Base-by-base conservation (phyloP, 2,329 filamentous ascomycete species). In the Beauveria caledonica region DNA sequence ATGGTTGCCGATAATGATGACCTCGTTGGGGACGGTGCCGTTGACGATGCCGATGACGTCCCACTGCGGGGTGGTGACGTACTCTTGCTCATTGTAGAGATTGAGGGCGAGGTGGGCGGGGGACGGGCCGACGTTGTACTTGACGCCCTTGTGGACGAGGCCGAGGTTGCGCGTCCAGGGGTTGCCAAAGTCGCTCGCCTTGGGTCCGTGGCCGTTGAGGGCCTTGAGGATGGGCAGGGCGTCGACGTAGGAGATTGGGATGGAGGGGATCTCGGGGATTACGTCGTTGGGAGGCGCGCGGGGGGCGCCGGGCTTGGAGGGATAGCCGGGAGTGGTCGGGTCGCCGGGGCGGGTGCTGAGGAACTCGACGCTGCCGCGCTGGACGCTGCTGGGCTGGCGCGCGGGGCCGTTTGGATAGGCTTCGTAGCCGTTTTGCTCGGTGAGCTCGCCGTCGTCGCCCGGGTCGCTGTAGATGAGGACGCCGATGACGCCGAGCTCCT, bases 11-110 rank as follows among this genome's bases (percentile, higher is more conserved):
- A 97, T 77, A 3, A 99, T 81, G 50, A 99, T 79, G 1, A 96
- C 91, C 69, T 97, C 92, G 67, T 96, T 86, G 0, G 86, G 79
- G 40, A 94, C 85, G 0, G 88, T 89, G 10, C 93, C 94, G 67
- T 96, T 96, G 71, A 99, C 90, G 50, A 94, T 79, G 49, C 93
- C 93, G 64, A 97, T 93, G 2, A 94, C 90, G 69, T 99, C 88
- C 92, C 92, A 96, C 57, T 93, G 77, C 4, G 89, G 88, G 0
- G 88, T 94, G 1, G 83, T 93, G 15, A 85, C 84, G 68, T 96
- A 94, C 50, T 91, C 84, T 74, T 95, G 90, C 68, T 91, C 78
- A 68, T 93, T 96, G 68, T 82, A 80, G 45, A 90, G 80, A 69
- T 92, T 90, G 59, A 94, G 76, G 1, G 85, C 84, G 1, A 93